Percentiles rank a stretch among this genome's conserved stretches.
phyloP scores from a whole-genome alignment of 1,139 yeast genomes.

The Saccharomyces hybrid region DNA sequence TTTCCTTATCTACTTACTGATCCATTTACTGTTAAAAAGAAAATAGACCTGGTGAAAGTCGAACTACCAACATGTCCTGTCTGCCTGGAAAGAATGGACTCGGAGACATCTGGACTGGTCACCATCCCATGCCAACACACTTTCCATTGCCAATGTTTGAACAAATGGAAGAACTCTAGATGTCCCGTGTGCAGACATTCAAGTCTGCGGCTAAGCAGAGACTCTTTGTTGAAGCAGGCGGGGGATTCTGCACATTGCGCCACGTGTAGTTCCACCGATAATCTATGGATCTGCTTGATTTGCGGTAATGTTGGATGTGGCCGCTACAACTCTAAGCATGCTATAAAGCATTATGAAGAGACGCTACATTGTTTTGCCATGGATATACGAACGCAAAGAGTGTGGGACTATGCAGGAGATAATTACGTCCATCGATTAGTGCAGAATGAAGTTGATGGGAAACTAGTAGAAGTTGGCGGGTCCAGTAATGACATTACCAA shows the following conservation, averaged over 20 bases:
- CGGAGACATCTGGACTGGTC: constrained; percentile 68
- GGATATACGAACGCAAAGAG: constrained; percentile 79
- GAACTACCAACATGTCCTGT: constrained; percentile 94
- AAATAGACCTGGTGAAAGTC: constrained; percentile 25
- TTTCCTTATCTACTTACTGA: constrained; percentile 68
- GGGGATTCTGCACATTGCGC: constrained; percentile 25
- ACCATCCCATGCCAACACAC: constrained; percentile 93
- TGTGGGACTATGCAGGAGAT: constrained; percentile 95
- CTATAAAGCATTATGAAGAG: constrained; percentile 66
- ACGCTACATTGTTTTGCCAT: constrained; percentile 88
- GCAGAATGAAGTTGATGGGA: constrained; percentile 80
- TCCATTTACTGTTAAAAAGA: constrained; percentile 42
- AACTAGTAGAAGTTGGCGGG: constrained; percentile 54
- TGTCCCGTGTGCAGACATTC: constrained; percentile 92
- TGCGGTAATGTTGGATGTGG: constrained; percentile 93
- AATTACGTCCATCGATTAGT: constrained; percentile 81
- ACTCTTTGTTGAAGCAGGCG: constrained; percentile 32
- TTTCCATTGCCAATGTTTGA: constrained; percentile 81
- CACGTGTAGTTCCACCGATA: constrained; percentile 52
- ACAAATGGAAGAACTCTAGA: constrained; percentile 84
- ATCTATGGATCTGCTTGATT: constrained; percentile 82
- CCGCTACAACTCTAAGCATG: constrained; percentile 80
- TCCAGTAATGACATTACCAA: constrained; percentile 7
- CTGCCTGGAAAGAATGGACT: constrained; percentile 83
- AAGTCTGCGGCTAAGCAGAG: constrained; percentile 29